These are phyloP conservation scores for Scedosporium minutisporum DNA, from an alignment of 2,329 filamentous ascomycete species.

Conservation along the genomic window DNA sequence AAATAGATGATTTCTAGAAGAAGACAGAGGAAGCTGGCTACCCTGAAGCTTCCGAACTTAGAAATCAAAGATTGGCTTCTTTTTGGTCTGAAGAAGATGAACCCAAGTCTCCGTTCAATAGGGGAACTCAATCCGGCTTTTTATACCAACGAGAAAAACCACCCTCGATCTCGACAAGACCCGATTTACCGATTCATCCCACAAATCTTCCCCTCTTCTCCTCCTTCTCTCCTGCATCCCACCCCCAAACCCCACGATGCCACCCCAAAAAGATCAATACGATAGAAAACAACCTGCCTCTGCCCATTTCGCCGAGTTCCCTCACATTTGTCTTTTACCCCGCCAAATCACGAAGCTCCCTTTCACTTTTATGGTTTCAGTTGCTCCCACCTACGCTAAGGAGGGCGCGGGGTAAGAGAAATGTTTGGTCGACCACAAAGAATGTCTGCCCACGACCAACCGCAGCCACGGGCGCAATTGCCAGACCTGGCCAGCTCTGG, in stretches of 20 bases:
- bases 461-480: background rate
- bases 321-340: background rate
- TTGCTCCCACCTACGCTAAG: background rate
- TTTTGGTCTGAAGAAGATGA: no score
- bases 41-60: no score
- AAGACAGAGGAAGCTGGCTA: background rate
- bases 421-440: background rate
- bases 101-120: no score
- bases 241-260: no score
- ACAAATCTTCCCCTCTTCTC: no score
- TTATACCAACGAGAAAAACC: no score
- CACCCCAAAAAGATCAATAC: no score
- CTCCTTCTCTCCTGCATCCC: no score
- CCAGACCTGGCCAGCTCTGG: background rate
- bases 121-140: no score
- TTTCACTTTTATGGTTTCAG: background rate
- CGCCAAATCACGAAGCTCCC: background rate
- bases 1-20: background rate
- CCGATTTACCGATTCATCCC: no score
- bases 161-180: no score
- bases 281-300: background rate
- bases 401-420: background rate
- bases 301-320: background rate
- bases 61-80: no score
- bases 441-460: background rate